A percentile compares a stretch with the other conserved stretches of the same genome.
These are phyloP conservation scores for Cryptococcus amylolentus DNA, from an alignment of 1,284 basidiomycete species.

Conservation along the genomic window DNA sequence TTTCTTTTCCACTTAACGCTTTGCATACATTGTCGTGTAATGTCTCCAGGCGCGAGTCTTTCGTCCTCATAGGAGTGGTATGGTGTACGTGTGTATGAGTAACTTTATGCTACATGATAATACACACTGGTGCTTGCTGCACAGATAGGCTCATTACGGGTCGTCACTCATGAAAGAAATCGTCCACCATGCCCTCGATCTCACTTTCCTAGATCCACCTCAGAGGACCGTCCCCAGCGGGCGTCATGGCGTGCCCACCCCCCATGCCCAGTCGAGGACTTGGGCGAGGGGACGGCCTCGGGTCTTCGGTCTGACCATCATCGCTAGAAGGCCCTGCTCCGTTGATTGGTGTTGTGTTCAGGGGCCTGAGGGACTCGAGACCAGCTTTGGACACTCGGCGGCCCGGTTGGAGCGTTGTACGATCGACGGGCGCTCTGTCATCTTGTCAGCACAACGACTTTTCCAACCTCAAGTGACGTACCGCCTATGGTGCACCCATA, in stretches of 20 bases:
- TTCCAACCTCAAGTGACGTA: slow-evolving; percentile 35
- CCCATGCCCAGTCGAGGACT: slow-evolving; percentile 7
- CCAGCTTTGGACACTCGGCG: slow-evolving; percentile 84
- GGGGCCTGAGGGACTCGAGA: slow-evolving; percentile 59
- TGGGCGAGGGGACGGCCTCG: slow-evolving; percentile 11
- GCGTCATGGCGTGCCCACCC: slow-evolving; percentile 16
- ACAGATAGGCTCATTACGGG: no score
- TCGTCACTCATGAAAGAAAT: no score
- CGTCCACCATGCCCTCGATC: no score
- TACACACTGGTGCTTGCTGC: no score
- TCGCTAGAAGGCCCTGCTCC: neutral
- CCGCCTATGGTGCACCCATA: slow-evolving; percentile 72
- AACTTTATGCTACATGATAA: no score
- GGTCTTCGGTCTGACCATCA: neutral
- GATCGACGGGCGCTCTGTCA: slow-evolving; percentile 68
- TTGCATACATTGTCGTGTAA: no score
- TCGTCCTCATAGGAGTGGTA: no score
- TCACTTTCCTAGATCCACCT: slow-evolving; percentile 18
- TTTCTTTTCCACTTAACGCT: no score
- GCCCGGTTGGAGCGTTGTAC: slow-evolving; percentile 77
- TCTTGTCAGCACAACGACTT: neutral
- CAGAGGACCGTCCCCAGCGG: slow-evolving; percentile 22
- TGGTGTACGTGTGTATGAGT: no score
- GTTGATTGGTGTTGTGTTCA: slow-evolving; percentile 4
- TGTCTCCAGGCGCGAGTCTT: no score